Percentiles rank a stretch among this genome's conserved stretches.
These are phyloP conservation scores for Cryphonectria nitschkei DNA, from an alignment of 2,329 filamentous ascomycete species.

Conservation along the genomic window DNA sequence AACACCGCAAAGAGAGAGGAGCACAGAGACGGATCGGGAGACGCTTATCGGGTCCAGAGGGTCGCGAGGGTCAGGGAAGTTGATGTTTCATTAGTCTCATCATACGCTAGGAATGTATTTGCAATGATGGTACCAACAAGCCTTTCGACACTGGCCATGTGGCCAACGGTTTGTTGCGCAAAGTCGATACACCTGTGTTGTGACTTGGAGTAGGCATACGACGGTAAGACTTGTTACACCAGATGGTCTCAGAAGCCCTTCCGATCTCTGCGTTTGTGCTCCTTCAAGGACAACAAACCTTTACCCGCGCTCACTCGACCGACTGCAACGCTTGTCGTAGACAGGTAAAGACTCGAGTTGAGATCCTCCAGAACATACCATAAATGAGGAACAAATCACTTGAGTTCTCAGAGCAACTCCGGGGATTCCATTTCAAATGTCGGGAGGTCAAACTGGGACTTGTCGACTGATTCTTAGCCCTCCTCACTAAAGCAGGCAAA, in stretches of 20 bases:
- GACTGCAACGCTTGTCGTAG: background rate
- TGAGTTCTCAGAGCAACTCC: background rate
- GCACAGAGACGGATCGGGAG: background rate
- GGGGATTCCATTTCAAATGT: background rate
- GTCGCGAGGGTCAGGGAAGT: background rate
- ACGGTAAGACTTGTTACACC: background rate
- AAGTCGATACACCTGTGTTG: background rate
- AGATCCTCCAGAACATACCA: background rate
- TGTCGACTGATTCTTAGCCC: background rate
- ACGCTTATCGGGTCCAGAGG: constrained; percentile 3
- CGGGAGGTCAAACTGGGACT: background rate
- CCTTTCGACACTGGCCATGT: background rate
- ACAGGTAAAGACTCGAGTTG: background rate
- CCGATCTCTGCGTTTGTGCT: background rate
- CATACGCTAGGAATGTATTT: background rate
- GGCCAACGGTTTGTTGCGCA: background rate
- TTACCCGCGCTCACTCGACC: background rate
- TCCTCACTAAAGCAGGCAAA: background rate
- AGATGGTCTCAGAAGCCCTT: background rate
- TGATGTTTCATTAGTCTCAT: background rate
- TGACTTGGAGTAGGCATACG: background rate
- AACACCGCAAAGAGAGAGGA: background rate
- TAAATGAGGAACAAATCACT: background rate
- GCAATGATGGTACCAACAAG: background rate
- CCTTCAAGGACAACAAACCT: background rate